These are phyloP conservation scores for Cinnamomum micranthum DNA, from an alignment of 164 flowering plant species.

Conservation along the genomic window DNA sequence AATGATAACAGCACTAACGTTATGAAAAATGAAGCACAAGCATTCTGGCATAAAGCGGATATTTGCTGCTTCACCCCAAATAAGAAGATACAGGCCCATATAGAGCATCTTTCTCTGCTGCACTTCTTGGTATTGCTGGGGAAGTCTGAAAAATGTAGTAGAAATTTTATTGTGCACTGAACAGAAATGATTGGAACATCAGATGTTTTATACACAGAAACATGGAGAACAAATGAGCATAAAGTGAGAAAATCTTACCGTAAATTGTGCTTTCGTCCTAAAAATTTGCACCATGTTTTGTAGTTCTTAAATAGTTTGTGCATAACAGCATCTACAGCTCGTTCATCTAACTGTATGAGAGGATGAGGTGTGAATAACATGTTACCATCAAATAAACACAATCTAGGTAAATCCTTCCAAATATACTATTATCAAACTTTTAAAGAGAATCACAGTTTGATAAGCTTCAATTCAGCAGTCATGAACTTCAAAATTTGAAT, in stretches of 20 bases:
- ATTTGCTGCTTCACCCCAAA: conserved; percentile 99
- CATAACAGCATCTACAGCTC: conserved; percentile 91
- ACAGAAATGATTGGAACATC: not conserved
- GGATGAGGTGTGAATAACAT: not conserved
- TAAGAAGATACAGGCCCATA: conserved; percentile 95
- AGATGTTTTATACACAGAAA: not conserved
- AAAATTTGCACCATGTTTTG: conserved; percentile 95
- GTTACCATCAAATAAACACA: not conserved
- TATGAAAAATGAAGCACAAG: conserved; percentile 91
- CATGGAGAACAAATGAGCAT: not conserved
- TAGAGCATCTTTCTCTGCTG: conserved; percentile 90
- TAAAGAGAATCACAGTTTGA: too few species aligned
- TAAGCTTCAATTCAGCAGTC: too few species aligned
- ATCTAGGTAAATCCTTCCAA: not conserved
- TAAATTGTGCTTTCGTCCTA: conserved; percentile 90
- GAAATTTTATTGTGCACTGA: not conserved
- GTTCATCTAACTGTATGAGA: conserved; percentile 75
- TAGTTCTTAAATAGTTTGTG: conserved; percentile 86
- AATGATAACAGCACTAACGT: conserved; percentile 47
- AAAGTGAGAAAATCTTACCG: conserved; percentile 39
- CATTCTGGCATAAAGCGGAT: conserved; percentile 98
- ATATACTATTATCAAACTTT: not conserved
- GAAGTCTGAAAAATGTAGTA: conserved; percentile 48
- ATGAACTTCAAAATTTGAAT: too few species aligned
- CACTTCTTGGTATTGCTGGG: conserved; percentile 79